A percentile compares a stretch with the other conserved stretches of the same genome.
Evolutionary conservation across 805 yeast genomes (phyloP).

Genomic region (Naumovozyma dairenensis): DNA sequence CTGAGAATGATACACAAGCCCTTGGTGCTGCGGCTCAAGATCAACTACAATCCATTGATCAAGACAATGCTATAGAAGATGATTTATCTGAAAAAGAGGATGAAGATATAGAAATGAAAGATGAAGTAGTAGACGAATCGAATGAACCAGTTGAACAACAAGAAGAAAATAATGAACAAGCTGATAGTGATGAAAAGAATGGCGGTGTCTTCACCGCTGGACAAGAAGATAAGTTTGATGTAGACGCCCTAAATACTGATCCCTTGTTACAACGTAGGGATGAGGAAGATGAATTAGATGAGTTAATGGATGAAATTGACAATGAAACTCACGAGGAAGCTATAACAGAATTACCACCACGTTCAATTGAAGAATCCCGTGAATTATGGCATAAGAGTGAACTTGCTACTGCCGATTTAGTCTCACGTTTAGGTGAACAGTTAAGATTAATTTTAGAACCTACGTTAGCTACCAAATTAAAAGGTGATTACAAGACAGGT

Average conservation of each 20-base stretch:
- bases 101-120: conserved; percentile 28
- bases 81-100: conserved; percentile 34
- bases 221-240: conserved; percentile 26
- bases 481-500: conserved; percentile 96
- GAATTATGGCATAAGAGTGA: conserved; percentile 79
- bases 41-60: conserved; percentile 65
- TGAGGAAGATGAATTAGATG: conserved; percentile 25
- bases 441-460: conserved; percentile 89
- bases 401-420: conserved; percentile 73
- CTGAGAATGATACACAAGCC: conserved; percentile 80
- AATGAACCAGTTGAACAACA: conserved; percentile 13
- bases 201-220: conserved; percentile 41
- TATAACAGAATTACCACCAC: conserved; percentile 32
- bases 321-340: conserved; percentile 25
- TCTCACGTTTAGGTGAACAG: conserved; percentile 86
- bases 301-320: conserved; percentile 27
- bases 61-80: conserved; percentile 75
- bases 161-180: conserved; percentile 21
- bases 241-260: conserved; percentile 3
- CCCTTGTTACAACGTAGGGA: conserved; percentile 13
- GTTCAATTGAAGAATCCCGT: conserved; percentile 56
- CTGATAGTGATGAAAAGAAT: conserved; percentile 28
- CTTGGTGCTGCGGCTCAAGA: conserved; percentile 82
- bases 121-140: conserved; percentile 21
- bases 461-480: conserved; percentile 86